These are phyloP conservation scores for Cyclotella distinguenda DNA, from an alignment of 108 stramenopile genomes.

Conservation along the genomic window DNA sequence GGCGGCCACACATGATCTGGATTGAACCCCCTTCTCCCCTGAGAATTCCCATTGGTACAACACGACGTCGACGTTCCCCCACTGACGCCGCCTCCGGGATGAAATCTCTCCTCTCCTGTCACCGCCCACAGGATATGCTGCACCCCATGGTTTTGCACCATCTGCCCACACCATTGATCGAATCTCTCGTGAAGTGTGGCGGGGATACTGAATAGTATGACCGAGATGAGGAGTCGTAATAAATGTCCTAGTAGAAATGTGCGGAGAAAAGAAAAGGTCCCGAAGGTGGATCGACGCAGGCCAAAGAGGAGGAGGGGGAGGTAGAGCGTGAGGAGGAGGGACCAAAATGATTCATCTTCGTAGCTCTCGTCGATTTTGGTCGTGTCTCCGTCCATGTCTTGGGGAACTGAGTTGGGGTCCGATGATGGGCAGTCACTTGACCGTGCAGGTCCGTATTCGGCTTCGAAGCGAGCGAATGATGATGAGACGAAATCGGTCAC, in stretches of 20 bases:
- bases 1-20: constrained; percentile 58
- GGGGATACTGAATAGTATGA: constrained; percentile 9
- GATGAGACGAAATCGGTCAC: constrained; percentile 25
- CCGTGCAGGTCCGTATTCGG: constrained; percentile 11
- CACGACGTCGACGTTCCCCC: not conserved
- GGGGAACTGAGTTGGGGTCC: not conserved
- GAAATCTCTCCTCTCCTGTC: constrained; percentile 16
- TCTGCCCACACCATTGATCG: not conserved
- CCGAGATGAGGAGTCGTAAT: constrained; percentile 25
- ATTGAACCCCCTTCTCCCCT: constrained; percentile 9
- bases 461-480: constrained; percentile 23
- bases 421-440: not conserved
- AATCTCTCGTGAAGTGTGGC: not conserved
- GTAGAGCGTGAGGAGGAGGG: constrained; percentile 38
- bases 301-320: constrained; percentile 45
- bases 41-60: constrained; percentile 14
- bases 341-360: constrained; percentile 26
- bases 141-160: constrained; percentile 5
- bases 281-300: constrained; percentile 46
- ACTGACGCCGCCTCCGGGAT: too few species aligned
- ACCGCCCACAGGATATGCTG: constrained; percentile 13
- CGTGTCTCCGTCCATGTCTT: not conserved
- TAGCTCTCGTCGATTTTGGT: constrained; percentile 1
- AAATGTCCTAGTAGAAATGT: constrained; percentile 45
- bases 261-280: constrained; percentile 41